A percentile compares a stretch with the other conserved stretches of the same genome.
These are phyloP conservation scores for Neocucurbitaria cava DNA, from an alignment of 2,329 filamentous ascomycete genomes.

Conservation along the genomic window DNA sequence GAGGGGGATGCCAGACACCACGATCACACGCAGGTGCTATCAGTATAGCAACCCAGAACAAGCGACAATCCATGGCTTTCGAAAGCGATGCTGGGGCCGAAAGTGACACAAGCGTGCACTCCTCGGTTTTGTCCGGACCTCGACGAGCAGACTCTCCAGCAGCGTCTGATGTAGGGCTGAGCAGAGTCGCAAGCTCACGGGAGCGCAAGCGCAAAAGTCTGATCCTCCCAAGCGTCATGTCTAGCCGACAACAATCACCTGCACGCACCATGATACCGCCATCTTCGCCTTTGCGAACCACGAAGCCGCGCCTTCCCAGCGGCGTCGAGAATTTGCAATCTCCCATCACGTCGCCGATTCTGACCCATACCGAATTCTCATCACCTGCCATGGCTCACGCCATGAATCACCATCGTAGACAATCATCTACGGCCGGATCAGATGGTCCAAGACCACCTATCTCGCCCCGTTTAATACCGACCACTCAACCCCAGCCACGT, in stretches of 20 bases:
- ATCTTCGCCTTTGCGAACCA: constrained; percentile 86
- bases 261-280: constrained; percentile 71
- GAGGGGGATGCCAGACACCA: constrained; percentile 82
- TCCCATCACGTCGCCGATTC: constrained; percentile 87
- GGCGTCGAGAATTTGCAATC: constrained; percentile 73
- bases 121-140: constrained; percentile 75
- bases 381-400: constrained; percentile 69
- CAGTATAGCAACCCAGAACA: constrained; percentile 67
- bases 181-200: constrained; percentile 77
- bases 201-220: constrained; percentile 88
- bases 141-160: constrained; percentile 82
- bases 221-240: constrained; percentile 79
- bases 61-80: constrained; percentile 78
- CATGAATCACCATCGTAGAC: constrained; percentile 78
- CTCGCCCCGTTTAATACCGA: constrained; percentile 81
- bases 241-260: constrained; percentile 87
- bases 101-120: constrained; percentile 88
- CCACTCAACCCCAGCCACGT: constrained; percentile 81
- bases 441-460: constrained; percentile 72
- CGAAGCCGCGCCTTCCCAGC: constrained; percentile 75
- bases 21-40: constrained; percentile 74
- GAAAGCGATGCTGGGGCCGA: constrained; percentile 85
- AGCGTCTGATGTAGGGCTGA: constrained; percentile 81
- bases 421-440: constrained; percentile 89
- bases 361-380: constrained; percentile 81